These are phyloP conservation scores for Triangularia verruculosa DNA, from an alignment of 2,329 filamentous ascomycete species.

Conservation along the genomic window DNA sequence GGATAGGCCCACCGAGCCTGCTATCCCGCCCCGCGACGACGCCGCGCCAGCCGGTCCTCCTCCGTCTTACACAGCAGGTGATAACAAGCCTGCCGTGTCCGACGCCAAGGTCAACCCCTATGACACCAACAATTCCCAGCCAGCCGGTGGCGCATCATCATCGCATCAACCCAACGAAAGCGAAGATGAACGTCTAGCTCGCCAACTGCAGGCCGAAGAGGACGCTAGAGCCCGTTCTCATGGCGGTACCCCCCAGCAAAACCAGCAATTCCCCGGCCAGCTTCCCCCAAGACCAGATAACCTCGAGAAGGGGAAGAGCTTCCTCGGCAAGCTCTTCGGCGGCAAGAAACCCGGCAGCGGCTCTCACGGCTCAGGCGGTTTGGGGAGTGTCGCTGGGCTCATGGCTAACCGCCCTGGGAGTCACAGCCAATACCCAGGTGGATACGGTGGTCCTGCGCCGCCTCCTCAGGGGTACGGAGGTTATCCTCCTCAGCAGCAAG, in stretches of 20 bases:
- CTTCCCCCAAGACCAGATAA: constrained; percentile 41
- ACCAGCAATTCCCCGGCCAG: constrained; percentile 37
- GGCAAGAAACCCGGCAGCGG: constrained; percentile 39
- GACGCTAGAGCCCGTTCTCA: constrained; percentile 56
- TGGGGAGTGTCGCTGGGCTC: background rate
- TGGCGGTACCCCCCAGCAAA: constrained; percentile 24
- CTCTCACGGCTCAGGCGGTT: constrained; percentile 12
- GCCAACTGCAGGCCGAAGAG: constrained; percentile 80
- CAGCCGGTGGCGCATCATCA: background rate
- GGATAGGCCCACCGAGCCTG: constrained; percentile 74
- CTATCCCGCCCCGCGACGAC: constrained; percentile 43
- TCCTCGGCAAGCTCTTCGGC: constrained; percentile 52
- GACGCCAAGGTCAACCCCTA: constrained; percentile 56
- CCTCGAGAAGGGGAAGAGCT: constrained; percentile 42
- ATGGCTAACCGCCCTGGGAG: constrained; percentile 2
- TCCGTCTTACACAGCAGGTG: constrained; percentile 60
- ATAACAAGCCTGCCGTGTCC: constrained; percentile 41
- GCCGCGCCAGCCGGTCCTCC: constrained; percentile 58
- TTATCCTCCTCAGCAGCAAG: background rate
- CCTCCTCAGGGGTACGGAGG: constrained; percentile 2
- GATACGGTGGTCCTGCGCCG: constrained; percentile 1
- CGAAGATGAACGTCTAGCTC: constrained; percentile 71
- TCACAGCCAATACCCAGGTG: background rate
- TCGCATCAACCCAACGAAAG: constrained; percentile 35
- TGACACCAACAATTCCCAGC: constrained; percentile 7